Percentiles rank a stretch among this genome's conserved stretches.
Evolutionary conservation across 148 eudicot species (phyloP).

Genomic region (Pharnaceum exiguum): DNA sequence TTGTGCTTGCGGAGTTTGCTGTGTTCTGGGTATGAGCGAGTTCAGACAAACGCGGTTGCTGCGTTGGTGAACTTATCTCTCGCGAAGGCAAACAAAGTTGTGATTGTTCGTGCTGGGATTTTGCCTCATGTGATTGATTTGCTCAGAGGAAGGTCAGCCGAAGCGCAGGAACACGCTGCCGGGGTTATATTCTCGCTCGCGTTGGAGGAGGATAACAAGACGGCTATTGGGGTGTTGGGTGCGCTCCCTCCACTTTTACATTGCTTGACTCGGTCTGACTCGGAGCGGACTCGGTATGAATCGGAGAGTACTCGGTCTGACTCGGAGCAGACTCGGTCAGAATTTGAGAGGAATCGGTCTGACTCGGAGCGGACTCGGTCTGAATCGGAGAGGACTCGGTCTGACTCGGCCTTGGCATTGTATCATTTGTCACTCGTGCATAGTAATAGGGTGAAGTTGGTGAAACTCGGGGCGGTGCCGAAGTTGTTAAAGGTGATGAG

Average conservation of each 20-base stretch:
- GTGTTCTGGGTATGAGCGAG: slow-evolving; percentile 41
- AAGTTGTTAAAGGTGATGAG: slow-evolving; percentile 40
- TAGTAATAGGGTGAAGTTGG: slow-evolving; percentile 65
- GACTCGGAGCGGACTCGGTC: slow-evolving; percentile 65
- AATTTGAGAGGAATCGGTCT: no score
- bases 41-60: slow-evolving; percentile 72
- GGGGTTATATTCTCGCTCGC: slow-evolving; percentile 80
- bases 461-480: slow-evolving; percentile 68
- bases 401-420: slow-evolving; percentile 75
- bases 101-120: slow-evolving; percentile 73
- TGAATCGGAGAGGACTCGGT: slow-evolving; percentile 57
- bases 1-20: slow-evolving; percentile 31
- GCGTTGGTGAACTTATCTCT: slow-evolving; percentile 73
- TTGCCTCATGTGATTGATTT: slow-evolving; percentile 58
- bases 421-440: slow-evolving; percentile 61
- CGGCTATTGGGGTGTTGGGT: slow-evolving; percentile 80
- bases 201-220: slow-evolving; percentile 71
- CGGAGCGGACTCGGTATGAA: slow-evolving; percentile 55
- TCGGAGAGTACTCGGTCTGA: slow-evolving; percentile 55
- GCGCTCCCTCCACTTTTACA: slow-evolving; percentile 72
- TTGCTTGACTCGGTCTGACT: slow-evolving; percentile 57
- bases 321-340: slow-evolving; percentile 53
- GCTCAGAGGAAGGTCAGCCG: slow-evolving; percentile 40
- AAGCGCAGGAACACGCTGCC: slow-evolving; percentile 79
- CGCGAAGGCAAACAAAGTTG: slow-evolving; percentile 59